phyloP scores from a whole-genome alignment of 306 rosid species.

The Gastrolobium villosum region DNA sequence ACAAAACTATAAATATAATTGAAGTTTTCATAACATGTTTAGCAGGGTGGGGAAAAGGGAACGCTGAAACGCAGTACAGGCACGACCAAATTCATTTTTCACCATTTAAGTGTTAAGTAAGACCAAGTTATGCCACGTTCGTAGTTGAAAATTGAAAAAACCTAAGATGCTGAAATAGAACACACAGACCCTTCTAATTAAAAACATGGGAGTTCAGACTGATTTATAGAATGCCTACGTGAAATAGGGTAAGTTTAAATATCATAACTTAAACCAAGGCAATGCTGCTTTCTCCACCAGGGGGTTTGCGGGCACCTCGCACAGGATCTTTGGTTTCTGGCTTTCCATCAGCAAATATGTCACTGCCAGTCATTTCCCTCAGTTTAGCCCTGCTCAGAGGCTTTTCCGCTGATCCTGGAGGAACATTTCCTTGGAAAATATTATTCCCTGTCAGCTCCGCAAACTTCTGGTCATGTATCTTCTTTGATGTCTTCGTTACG shows the following conservation, averaged over 20 bases:
- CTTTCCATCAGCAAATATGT: constrained; percentile 92
- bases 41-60: neutral
- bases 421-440: constrained; percentile 81
- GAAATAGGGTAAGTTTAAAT: constrained; percentile 27
- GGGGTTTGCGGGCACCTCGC: constrained; percentile 90
- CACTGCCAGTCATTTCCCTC: constrained; percentile 90
- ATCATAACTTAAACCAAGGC: constrained; percentile 67
- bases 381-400: constrained; percentile 84
- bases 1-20: constrained; percentile 2
- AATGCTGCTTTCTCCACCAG: constrained; percentile 97
- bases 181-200: constrained; percentile 39
- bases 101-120: constrained; percentile 20
- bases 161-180: constrained; percentile 29
- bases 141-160: constrained; percentile 37
- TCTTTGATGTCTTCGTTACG: constrained; percentile 69
- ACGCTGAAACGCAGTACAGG: constrained; percentile 14
- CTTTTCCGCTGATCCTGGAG: constrained; percentile 85
- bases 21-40: neutral
- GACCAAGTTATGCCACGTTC: constrained; percentile 6
- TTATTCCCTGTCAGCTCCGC: constrained; percentile 87
- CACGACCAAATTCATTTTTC: constrained; percentile 11
- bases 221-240: constrained; percentile 43
- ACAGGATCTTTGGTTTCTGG: constrained; percentile 71
- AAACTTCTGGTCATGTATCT: constrained; percentile 89
- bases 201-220: constrained; percentile 41